Evolutionary conservation across 169 alveolate species (phyloP).

Genomic region (Eimeria falciformis): DNA sequence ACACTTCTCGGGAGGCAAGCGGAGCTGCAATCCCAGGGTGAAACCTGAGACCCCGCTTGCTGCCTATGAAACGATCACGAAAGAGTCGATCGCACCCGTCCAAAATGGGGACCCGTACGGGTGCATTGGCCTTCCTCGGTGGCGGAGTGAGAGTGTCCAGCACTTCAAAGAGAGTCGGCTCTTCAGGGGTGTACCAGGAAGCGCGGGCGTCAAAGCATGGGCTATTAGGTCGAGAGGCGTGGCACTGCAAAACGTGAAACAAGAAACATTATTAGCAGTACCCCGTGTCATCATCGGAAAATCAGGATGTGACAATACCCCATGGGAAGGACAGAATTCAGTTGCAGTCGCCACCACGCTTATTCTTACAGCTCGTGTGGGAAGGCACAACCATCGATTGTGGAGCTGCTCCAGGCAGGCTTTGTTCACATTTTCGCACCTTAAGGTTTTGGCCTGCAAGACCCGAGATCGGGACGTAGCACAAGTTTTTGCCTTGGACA

Average conservation of each 20-base stretch:
- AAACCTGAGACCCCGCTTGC: too few species aligned
- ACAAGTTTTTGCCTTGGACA: constrained; percentile 91
- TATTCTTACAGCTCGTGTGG: constrained; percentile 78
- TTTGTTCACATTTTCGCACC: constrained; percentile 53
- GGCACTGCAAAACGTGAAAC: constrained; percentile 83
- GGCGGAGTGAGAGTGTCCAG: constrained; percentile 85
- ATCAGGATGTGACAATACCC: constrained; percentile 67
- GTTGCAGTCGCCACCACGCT: constrained; percentile 23
- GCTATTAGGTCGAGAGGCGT: constrained; percentile 86
- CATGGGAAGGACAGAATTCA: neutral
- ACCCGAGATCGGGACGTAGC: constrained; percentile 98
- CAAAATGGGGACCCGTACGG: constrained; percentile 92
- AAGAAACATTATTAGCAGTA: neutral
- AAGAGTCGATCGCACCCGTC: constrained; percentile 84
- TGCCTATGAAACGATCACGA: too few species aligned
- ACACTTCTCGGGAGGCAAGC: too few species aligned
- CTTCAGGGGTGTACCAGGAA: constrained; percentile 85
- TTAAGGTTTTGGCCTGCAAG: constrained; percentile 96
- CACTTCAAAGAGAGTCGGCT: constrained; percentile 91
- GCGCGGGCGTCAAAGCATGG: constrained; percentile 91
- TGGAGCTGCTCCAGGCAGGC: too few species aligned
- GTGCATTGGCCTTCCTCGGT: constrained; percentile 87
- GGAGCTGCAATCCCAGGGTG: too few species aligned
- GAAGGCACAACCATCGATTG: neutral
- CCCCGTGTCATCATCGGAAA: neutral